Evolutionary conservation across 768 basidiomycete species (phyloP).

Genomic region (Suillus variegatus): DNA sequence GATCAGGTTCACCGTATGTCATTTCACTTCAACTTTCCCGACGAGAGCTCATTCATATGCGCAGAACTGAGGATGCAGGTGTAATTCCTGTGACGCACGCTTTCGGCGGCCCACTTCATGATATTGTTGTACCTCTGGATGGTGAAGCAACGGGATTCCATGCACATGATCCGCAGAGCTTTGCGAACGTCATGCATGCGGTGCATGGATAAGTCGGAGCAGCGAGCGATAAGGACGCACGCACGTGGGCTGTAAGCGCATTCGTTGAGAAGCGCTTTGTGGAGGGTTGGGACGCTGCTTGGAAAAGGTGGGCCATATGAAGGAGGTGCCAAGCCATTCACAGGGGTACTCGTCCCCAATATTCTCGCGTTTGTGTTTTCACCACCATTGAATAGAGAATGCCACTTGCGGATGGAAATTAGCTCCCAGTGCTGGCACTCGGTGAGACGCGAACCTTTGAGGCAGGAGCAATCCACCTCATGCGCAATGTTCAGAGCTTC

Average conservation of each 20-base stretch:
- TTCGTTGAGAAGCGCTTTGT: slow-evolving; percentile 83
- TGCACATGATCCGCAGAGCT: slow-evolving; percentile 63
- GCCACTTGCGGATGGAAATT: too few relatives aligned
- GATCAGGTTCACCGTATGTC: slow-evolving; percentile 49
- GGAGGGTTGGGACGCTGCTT: slow-evolving; percentile 68
- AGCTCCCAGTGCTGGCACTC: too few relatives aligned
- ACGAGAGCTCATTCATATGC: neutral
- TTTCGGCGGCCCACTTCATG: slow-evolving; percentile 88
- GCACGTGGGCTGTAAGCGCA: slow-evolving; percentile 66
- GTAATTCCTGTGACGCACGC: slow-evolving; percentile 90
- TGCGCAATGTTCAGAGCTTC: too few relatives aligned
- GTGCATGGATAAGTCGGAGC: slow-evolving; percentile 57
- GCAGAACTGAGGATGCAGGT: slow-evolving; percentile 76
- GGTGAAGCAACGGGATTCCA: slow-evolving; percentile 83
- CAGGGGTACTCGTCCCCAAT: too few relatives aligned
- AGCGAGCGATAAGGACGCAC: slow-evolving; percentile 66
- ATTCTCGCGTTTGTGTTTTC: too few relatives aligned
- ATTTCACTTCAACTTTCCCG: neutral
- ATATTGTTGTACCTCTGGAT: slow-evolving; percentile 84
- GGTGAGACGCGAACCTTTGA: too few relatives aligned
- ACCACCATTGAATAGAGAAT: too few relatives aligned
- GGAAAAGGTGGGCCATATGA: slow-evolving; percentile 37
- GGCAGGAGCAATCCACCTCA: too few relatives aligned
- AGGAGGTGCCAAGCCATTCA: too few relatives aligned
- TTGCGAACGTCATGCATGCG: slow-evolving; percentile 65